Evolutionary conservation across 345 rosid species (phyloP).

Genomic region (Citrus hindsii): DNA sequence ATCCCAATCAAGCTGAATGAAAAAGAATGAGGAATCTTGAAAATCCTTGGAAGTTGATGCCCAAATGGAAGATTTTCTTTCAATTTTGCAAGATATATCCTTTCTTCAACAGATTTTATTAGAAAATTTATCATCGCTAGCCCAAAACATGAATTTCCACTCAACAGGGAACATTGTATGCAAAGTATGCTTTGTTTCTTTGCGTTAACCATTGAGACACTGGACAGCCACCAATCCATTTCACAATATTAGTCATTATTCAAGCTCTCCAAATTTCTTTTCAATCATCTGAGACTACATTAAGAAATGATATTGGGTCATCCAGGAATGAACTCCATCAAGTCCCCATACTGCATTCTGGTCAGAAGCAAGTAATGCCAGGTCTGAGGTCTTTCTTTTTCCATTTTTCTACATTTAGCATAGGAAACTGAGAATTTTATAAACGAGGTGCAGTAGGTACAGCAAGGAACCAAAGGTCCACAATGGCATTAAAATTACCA

Average conservation of each 20-base stretch:
- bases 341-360: neutral
- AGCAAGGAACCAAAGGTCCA: neutral
- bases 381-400: neutral
- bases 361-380: neutral
- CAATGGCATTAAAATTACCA: neutral
- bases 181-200: neutral
- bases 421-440: neutral
- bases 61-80: no score
- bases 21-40: no score
- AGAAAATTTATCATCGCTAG: neutral
- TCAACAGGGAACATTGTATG: neutral
- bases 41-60: no score
- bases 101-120: neutral
- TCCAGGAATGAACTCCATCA: neutral
- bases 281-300: neutral
- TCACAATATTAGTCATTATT: neutral
- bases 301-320: neutral
- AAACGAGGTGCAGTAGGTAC: neutral
- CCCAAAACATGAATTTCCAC: neutral
- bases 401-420: neutral
- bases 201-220: neutral
- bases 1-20: no score
- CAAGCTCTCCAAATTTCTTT: neutral
- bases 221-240: neutral
- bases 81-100: neutral